phyloP scores from a whole-genome alignment of 106 monocot species.

The Apostasia ramifera region DNA sequence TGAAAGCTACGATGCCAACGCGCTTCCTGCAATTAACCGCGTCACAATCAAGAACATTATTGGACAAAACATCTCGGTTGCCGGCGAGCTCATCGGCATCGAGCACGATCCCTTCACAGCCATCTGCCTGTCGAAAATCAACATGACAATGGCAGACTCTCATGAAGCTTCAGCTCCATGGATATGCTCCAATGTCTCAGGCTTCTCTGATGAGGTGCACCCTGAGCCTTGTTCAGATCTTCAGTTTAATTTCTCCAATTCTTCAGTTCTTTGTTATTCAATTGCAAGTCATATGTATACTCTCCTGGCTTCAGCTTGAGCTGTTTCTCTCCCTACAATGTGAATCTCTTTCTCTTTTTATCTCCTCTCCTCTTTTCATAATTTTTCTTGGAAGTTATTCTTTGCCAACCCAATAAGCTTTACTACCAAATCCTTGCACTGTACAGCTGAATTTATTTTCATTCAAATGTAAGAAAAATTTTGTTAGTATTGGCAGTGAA shows the following conservation, averaged over 20 bases:
- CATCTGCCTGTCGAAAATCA: constrained; percentile 34
- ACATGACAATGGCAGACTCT: constrained; percentile 8
- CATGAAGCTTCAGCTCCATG: constrained; percentile 11
- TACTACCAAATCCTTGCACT: too few species aligned
- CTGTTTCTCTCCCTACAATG: background rate
- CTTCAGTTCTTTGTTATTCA: too few species aligned
- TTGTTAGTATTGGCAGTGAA: background rate
- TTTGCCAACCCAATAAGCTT: too few species aligned
- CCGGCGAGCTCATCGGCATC: constrained; percentile 30
- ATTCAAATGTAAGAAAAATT: background rate
- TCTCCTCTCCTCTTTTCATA: too few species aligned
- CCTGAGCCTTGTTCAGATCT: constrained; percentile 5
- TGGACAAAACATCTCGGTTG: constrained; percentile 18
- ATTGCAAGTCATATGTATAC: background rate
- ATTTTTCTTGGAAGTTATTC: too few species aligned
- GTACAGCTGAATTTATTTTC: background rate
- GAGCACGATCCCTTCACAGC: constrained; percentile 23
- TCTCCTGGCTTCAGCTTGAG: too few species aligned
- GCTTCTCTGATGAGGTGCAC: constrained; percentile 27
- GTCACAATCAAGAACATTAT: constrained; percentile 32
- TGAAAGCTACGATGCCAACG: constrained; percentile 21
- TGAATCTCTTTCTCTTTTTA: too few species aligned
- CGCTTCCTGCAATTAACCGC: constrained; percentile 14
- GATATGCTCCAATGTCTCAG: constrained; percentile 24
- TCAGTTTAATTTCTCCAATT: too few species aligned